A percentile compares a stretch with the other conserved stretches of the same genome.
phyloP scores from a whole-genome alignment of 176 grass and related monocot species.

The Juncus inflexus region DNA sequence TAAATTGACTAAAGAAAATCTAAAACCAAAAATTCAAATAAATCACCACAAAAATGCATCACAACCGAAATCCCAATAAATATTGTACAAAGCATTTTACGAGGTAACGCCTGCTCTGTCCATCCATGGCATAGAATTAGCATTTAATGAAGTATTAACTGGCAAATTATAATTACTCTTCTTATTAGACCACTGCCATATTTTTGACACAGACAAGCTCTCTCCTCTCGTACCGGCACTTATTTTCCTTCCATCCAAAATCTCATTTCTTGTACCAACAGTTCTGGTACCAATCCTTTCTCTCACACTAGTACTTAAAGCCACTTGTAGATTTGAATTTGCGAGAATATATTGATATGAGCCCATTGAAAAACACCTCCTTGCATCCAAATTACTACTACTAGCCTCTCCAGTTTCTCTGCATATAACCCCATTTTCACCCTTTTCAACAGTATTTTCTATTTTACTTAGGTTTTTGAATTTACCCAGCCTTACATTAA shows the following conservation, averaged over 20 bases:
- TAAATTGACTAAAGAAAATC: slow-evolving; percentile 19
- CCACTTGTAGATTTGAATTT: slow-evolving; percentile 57
- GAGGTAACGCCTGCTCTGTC: slow-evolving; percentile 25
- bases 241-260: slow-evolving; percentile 63
- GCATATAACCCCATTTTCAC: slow-evolving; percentile 28
- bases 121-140: slow-evolving; percentile 59
- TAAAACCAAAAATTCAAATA: slow-evolving; percentile 7
- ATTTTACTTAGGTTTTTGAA: slow-evolving; percentile 61
- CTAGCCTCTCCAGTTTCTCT: slow-evolving; percentile 73
- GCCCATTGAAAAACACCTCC: slow-evolving; percentile 88
- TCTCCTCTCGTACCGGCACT: slow-evolving; percentile 62
- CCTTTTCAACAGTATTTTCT: slow-evolving; percentile 28
- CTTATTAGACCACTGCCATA: slow-evolving; percentile 84
- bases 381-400: slow-evolving; percentile 89
- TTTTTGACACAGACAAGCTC: slow-evolving; percentile 86
- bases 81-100: background rate
- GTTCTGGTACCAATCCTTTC: slow-evolving; percentile 32
- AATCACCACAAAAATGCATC: slow-evolving; percentile 21
- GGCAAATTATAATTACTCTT: slow-evolving; percentile 60
- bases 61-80: background rate
- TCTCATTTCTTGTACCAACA: slow-evolving; percentile 29
- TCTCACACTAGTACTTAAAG: slow-evolving; percentile 35
- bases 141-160: slow-evolving; percentile 38
- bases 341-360: slow-evolving; percentile 87
- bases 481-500: slow-evolving; percentile 79